phyloP scores from a whole-genome alignment of 2,329 filamentous ascomycete genomes.

The Dothideomycetidae sp. region DNA sequence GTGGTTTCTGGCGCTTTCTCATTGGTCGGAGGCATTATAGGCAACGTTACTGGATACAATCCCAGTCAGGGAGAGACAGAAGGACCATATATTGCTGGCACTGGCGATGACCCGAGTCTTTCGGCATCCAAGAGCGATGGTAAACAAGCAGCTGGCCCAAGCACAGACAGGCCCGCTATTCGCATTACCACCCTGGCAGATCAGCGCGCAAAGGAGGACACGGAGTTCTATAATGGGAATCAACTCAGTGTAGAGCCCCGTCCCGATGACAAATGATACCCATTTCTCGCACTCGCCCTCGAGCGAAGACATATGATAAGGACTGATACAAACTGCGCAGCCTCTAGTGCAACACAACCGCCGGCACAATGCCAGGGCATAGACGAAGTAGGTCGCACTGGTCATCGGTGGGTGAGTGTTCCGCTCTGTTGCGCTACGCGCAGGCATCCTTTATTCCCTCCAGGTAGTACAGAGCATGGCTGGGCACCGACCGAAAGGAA shows the following conservation, averaged over 20 bases:
- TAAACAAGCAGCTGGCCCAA: constrained; percentile 11
- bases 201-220: constrained; percentile 33
- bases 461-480: too few species aligned
- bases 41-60: constrained; percentile 14
- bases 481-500: too few species aligned
- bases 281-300: too few species aligned
- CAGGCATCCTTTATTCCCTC: too few species aligned
- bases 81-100: constrained; percentile 17
- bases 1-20: constrained; percentile 23
- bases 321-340: too few species aligned
- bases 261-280: too few species aligned
- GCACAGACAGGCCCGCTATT: constrained; percentile 18
- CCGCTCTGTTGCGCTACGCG: background rate
- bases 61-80: constrained; percentile 4
- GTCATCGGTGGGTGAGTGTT: background rate
- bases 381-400: background rate
- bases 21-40: constrained; percentile 21
- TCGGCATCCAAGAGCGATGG: constrained; percentile 15
- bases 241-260: constrained; percentile 45
- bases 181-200: constrained; percentile 34
- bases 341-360: too few species aligned
- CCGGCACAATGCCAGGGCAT: constrained; percentile 8
- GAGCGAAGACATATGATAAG: too few species aligned
- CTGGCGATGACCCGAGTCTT: constrained; percentile 13
- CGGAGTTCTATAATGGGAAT: constrained; percentile 82